Evolutionary conservation across 2,329 filamentous ascomycete species (phyloP).

Genomic region (Fusarium tuaranense): DNA sequence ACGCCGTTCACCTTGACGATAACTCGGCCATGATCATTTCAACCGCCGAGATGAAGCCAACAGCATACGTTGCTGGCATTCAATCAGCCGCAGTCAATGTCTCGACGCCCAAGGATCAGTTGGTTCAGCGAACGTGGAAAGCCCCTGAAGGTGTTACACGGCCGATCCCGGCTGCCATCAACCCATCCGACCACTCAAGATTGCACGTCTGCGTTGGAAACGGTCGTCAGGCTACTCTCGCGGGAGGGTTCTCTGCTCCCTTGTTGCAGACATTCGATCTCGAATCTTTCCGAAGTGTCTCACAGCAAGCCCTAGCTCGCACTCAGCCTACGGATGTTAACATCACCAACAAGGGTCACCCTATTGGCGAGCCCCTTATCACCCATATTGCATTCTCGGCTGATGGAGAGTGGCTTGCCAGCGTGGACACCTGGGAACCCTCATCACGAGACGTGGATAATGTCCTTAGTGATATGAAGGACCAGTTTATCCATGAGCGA

Average conservation of each 20-base stretch:
- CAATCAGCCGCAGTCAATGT: conserved; percentile 71
- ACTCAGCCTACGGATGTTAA: conserved; percentile 89
- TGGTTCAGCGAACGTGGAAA: conserved; percentile 65
- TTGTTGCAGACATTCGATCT: conserved; percentile 88
- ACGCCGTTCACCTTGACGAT: conserved; percentile 87
- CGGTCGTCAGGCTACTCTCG: conserved; percentile 66
- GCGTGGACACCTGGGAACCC: conserved; percentile 90
- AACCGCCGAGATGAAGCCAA: conserved; percentile 88
- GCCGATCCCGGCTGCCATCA: conserved; percentile 71
- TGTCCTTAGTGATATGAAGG: conserved; percentile 50
- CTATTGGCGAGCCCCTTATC: conserved; percentile 82
- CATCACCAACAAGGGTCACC: conserved; percentile 75
- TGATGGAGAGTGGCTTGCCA: conserved; percentile 91
- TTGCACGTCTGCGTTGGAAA: conserved; percentile 77
- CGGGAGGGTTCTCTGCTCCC: conserved; percentile 65
- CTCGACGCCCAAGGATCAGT: conserved; percentile 62
- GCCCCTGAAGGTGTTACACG: conserved; percentile 57
- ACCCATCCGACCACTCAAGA: conserved; percentile 71
- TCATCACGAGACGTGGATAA: conserved; percentile 74
- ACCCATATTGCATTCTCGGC: conserved; percentile 79
- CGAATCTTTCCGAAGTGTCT: conserved; percentile 79
- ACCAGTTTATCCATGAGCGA: conserved; percentile 62
- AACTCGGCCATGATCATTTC: conserved; percentile 93
- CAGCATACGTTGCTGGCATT: conserved; percentile 85
- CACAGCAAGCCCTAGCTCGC: conserved; percentile 88